Percentiles rank a stretch among this genome's conserved stretches.
These are phyloP conservation scores for Ziziphus jujuba DNA, from an alignment of 306 rosid genomes.

Conservation along the genomic window DNA sequence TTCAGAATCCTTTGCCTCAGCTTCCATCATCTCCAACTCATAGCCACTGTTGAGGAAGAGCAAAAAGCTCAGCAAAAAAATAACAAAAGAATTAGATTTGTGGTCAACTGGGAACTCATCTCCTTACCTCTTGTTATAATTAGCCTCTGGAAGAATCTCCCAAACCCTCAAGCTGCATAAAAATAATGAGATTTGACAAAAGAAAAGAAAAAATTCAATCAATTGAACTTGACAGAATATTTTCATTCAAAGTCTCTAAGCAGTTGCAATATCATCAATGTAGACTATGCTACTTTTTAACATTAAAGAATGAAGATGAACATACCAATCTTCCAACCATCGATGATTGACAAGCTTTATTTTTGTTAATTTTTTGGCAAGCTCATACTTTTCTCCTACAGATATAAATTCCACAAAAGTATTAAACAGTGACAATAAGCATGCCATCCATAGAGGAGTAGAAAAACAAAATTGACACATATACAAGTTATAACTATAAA, in stretches of 20 bases:
- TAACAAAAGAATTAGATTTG: not conserved
- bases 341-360: constrained; percentile 87
- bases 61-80: constrained; percentile 12
- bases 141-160: constrained; percentile 73
- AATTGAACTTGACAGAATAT: constrained; percentile 18
- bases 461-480: not conserved
- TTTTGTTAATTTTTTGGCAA: constrained; percentile 64
- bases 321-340: constrained; percentile 92
- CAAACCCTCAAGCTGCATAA: constrained; percentile 74
- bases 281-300: not conserved
- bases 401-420: not conserved
- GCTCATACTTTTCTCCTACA: constrained; percentile 89
- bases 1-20: constrained; percentile 94
- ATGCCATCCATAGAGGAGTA: too few relatives aligned
- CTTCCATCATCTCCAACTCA: constrained; percentile 69
- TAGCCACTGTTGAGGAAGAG: constrained; percentile 63
- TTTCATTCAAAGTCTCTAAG: not conserved
- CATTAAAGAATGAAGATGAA: constrained; percentile 10
- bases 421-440: too few relatives aligned
- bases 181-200: constrained; percentile 20
- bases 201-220: constrained; percentile 13
- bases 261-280: not conserved
- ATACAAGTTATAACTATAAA: not conserved
- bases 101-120: too few relatives aligned
- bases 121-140: constrained; percentile 67